phyloP scores from a whole-genome alignment of 2,329 filamentous ascomycete genomes.

The Graphiopsis chlorocephala region DNA sequence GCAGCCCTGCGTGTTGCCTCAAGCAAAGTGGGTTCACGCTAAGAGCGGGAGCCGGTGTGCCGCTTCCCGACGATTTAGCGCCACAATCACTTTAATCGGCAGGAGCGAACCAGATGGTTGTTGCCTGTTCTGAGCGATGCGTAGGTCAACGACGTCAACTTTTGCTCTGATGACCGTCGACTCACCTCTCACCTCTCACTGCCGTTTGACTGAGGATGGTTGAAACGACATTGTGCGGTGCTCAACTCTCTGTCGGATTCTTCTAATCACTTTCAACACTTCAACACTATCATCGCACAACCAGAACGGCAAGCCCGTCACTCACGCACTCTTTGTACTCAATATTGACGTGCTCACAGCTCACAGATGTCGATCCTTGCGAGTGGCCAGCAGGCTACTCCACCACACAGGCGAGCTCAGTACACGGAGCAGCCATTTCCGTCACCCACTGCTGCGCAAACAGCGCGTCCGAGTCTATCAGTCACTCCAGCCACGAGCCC shows the following conservation, averaged over 20 bases:
- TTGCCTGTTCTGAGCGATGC: neutral
- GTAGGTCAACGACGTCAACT: neutral
- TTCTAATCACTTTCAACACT: neutral
- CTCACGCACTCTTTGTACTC: neutral
- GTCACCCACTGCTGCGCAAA: neutral
- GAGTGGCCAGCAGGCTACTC: too few species aligned
- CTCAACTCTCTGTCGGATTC: neutral
- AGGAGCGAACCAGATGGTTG: neutral
- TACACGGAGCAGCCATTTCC: neutral
- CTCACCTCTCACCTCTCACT: neutral
- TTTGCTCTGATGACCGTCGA: neutral
- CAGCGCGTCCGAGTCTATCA: neutral
- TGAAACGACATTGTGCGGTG: neutral
- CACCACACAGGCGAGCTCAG: neutral
- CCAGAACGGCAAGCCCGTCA: neutral
- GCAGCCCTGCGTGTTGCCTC: neutral
- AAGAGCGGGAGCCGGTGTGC: neutral
- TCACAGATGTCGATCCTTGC: neutral
- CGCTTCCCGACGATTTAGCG: neutral
- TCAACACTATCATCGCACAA: neutral
- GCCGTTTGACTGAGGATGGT: neutral
- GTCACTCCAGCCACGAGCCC: neutral
- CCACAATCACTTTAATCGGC: neutral
- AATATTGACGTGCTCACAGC: neutral
- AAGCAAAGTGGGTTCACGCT: neutral